These are phyloP conservation scores for Rhynchospora breviuscula DNA, from an alignment of 176 grass and related monocot genomes.

Conservation along the genomic window DNA sequence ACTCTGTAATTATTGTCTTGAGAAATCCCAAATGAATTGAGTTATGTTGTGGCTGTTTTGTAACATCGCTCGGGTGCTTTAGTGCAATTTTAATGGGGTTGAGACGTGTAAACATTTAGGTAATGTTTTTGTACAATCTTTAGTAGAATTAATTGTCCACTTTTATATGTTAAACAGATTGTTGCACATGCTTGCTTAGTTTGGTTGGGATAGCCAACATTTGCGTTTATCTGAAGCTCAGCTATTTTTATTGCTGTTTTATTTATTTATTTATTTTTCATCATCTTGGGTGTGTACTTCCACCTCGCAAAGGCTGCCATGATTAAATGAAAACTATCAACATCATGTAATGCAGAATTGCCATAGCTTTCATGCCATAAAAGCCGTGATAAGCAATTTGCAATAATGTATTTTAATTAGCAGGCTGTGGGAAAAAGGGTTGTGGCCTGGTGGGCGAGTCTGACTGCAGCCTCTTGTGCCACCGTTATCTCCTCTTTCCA, in stretches of 20 bases:
- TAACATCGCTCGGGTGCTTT: background rate
- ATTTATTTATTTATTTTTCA: background rate
- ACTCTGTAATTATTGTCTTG: slow-evolving; percentile 88
- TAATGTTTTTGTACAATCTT: slow-evolving; percentile 7
- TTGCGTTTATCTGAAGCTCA: background rate
- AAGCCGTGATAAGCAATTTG: no score
- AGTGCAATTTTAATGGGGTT: background rate
- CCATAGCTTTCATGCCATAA: no score
- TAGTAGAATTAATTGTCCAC: slow-evolving; percentile 4
- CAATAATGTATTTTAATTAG: no score
- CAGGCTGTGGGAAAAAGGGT: no score
- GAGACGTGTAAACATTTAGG: background rate
- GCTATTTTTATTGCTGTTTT: background rate
- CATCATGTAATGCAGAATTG: no score
- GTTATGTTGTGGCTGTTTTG: background rate
- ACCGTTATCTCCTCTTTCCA: no score
- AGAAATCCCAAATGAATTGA: slow-evolving; percentile 67
- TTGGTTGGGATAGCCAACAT: background rate
- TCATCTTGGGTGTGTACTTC: no score
- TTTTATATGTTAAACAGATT: slow-evolving; percentile 1
- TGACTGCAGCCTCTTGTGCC: no score
- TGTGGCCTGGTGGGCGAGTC: no score
- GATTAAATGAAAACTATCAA: no score
- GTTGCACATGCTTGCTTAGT: background rate
- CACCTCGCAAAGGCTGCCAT: no score